A percentile compares a stretch with the other conserved stretches of the same genome.
These are phyloP conservation scores for Cetraspora pellucida DNA, from an alignment of 192 early-diverging fungal genomes.

Conservation along the genomic window DNA sequence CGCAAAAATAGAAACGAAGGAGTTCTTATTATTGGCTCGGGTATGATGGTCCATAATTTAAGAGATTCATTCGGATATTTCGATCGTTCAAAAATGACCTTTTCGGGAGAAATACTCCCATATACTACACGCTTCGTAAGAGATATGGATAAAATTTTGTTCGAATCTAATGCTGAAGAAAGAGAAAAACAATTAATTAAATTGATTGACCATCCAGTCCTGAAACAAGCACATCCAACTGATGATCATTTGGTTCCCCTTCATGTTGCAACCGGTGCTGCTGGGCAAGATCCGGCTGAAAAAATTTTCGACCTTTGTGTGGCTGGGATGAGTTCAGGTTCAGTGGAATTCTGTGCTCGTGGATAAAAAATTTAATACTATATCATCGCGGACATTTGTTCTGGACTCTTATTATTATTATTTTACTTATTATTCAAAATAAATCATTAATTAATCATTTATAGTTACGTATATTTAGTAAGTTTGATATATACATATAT, in stretches of 20 bases:
- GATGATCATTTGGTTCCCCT: slow-evolving; percentile 70
- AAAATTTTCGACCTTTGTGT: slow-evolving; percentile 44
- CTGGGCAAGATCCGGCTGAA: slow-evolving; percentile 45
- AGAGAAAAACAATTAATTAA: not conserved
- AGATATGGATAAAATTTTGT: slow-evolving; percentile 49
- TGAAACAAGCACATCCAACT: slow-evolving; percentile 64
- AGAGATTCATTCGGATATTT: slow-evolving; percentile 47
- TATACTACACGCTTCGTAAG: slow-evolving; percentile 64
- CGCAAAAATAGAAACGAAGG: slow-evolving; percentile 50
- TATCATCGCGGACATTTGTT: too few species aligned
- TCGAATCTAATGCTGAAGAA: slow-evolving; percentile 4
- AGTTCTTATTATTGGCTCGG: slow-evolving; percentile 67
- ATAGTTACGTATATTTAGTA: too few species aligned
- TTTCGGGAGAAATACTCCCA: slow-evolving; percentile 38
- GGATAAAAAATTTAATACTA: too few species aligned
- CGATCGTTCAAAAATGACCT: slow-evolving; percentile 19
- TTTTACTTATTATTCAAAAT: too few species aligned
- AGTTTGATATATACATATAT: too few species aligned
- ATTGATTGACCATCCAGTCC: not conserved
- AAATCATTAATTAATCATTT: too few species aligned
- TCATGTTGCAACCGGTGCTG: slow-evolving; percentile 68
- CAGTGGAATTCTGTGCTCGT: slow-evolving; percentile 12
- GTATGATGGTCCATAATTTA: slow-evolving; percentile 70
- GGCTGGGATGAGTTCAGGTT: slow-evolving; percentile 38
- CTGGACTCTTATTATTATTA: too few species aligned